Conservation (phyloP, 495 filamentous ascomycete species). For the Podospora australis region DNA sequence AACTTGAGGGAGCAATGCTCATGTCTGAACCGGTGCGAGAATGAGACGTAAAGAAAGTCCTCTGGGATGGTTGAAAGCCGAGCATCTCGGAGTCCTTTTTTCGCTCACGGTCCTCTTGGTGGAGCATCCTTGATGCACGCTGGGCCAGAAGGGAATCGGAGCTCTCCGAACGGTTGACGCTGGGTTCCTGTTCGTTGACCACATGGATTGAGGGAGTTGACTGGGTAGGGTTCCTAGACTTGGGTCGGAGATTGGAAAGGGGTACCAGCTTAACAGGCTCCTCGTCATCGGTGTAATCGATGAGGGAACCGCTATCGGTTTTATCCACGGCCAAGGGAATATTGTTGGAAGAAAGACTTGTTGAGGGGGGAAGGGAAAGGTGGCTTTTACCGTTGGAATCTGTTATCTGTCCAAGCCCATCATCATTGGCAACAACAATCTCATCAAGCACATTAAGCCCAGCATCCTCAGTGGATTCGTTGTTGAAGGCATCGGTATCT, state of each 20-base stretch:
- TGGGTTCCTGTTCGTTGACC: conserved; percentile 6
- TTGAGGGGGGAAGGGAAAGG: conserved; percentile 6
- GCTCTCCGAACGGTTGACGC: no score
- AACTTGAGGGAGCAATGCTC: conserved; percentile 10
- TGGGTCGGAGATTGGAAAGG: not conserved
- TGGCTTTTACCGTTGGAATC: conserved; percentile 22
- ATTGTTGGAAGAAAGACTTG: not conserved
- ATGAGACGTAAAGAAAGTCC: conserved; percentile 7
- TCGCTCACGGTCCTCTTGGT: not conserved
- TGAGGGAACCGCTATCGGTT: conserved; percentile 9
- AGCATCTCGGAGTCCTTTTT: not conserved
- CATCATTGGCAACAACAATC: not conserved
- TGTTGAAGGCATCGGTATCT: not conserved
- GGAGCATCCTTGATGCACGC: not conserved
- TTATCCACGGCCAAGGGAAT: not conserved
- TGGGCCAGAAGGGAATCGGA: no score
- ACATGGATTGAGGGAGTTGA: not conserved
- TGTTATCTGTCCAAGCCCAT: conserved; percentile 2
- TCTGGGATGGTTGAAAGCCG: not conserved
- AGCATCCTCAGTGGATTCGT: not conserved
- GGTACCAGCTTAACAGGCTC: not conserved
- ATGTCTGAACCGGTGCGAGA: conserved; percentile 10
- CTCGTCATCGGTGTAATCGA: conserved; percentile 30
- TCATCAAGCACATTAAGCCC: conserved; percentile 1
- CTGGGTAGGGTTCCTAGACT: not conserved